Conservation (phyloP, 257 asterid genomes). For the Forsythia suspensa region DNA sequence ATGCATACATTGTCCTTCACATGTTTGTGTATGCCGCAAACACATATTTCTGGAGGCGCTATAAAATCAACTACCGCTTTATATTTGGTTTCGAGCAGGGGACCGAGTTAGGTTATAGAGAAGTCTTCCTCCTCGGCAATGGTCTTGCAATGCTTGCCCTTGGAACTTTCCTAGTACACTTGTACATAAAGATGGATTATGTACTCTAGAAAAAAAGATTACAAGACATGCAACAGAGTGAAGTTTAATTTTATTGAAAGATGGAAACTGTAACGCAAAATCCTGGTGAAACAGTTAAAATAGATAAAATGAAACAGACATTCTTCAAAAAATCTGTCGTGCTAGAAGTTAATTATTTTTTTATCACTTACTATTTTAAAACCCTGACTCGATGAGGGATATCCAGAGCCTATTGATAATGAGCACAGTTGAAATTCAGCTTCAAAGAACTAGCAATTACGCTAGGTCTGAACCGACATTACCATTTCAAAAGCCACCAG, state of each 20-base stretch:
- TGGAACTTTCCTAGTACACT: constrained; percentile 63
- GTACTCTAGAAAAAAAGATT: constrained; percentile 44
- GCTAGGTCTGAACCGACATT: no score
- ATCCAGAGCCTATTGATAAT: no score
- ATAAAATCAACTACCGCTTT: constrained; percentile 78
- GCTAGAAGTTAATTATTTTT: no score
- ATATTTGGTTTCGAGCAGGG: constrained; percentile 86
- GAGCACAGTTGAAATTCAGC: no score
- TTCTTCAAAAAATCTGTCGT: no score
- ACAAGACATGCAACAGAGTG: constrained; percentile 22
- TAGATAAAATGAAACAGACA: no score
- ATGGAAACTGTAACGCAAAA: no score
- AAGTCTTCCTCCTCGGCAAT: constrained; percentile 72
- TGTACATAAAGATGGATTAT: constrained; percentile 69
- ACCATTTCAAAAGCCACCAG: not conserved
- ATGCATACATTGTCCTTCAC: constrained; percentile 64
- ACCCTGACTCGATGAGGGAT: no score
- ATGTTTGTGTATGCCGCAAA: constrained; percentile 73
- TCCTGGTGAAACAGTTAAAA: no score
- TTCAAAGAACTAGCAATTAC: no score
- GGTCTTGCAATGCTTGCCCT: constrained; percentile 70
- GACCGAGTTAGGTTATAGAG: constrained; percentile 73
- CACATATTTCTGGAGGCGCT: constrained; percentile 80
- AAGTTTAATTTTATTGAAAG: no score
- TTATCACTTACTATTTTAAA: no score